These are phyloP conservation scores for Trichosanthes truncata DNA, from an alignment of 306 rosid genomes.

Conservation along the genomic window DNA sequence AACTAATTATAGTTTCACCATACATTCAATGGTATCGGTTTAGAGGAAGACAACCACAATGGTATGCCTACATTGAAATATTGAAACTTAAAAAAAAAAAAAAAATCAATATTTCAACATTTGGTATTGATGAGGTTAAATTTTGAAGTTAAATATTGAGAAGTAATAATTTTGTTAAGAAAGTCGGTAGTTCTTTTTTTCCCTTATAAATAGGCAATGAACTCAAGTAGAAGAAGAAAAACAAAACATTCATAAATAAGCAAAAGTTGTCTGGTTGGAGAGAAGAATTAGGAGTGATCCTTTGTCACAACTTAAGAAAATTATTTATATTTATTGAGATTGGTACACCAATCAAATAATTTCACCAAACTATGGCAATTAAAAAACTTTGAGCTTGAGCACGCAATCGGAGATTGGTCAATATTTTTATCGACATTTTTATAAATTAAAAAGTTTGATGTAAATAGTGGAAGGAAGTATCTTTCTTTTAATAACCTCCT, in stretches of 20 bases:
- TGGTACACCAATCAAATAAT: background rate
- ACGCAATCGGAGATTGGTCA: background rate
- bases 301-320: background rate
- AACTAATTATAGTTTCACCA: too few relatives aligned
- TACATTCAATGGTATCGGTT: too few relatives aligned
- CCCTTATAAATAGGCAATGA: background rate
- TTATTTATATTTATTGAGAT: background rate
- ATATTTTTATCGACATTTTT: background rate
- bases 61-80: too few relatives aligned
- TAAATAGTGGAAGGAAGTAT: too few relatives aligned
- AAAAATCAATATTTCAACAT: too few relatives aligned
- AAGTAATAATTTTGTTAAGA: background rate
- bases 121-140: too few relatives aligned
- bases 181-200: background rate
- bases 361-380: background rate
- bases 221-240: background rate
- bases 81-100: too few relatives aligned
- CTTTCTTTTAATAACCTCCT: too few relatives aligned
- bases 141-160: background rate
- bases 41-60: too few relatives aligned
- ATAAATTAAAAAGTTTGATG: too few relatives aligned
- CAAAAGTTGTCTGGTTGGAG: background rate
- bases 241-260: background rate
- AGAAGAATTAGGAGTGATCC: background rate
- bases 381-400: background rate